Base-by-base conservation (phyloP, 768 basidiomycete species). In the Tricholoma terreum region DNA sequence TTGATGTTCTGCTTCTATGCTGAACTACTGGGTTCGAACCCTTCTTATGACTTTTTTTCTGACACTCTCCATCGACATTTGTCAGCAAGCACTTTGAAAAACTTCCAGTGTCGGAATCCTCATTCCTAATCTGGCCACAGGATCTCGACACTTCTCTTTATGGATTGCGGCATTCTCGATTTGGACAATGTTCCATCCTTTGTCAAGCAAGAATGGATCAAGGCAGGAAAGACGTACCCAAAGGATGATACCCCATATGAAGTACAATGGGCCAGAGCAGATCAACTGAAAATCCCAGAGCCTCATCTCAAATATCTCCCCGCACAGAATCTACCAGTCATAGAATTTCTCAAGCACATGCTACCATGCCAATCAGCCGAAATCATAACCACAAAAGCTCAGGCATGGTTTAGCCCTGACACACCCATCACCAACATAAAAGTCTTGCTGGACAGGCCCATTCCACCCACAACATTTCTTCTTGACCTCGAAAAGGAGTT, bases 401-500 rank as follows among this genome's bases (percentile, higher is more conserved):
- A 19, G 19, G 40, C 40, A 42, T 42, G 40, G 40, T 42, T 42
- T 42, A 19, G 19, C 40, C 40, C 17, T 57, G 56, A 52, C 46
- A 46, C 33, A 43, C 50, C 31, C 19, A 52, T 22, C 42, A 57
- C 19, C 12, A 22, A 48, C 56, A 50, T 15, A 42, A 21, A 3
- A n/a, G 22, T 10, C 27, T 43, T 57, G 10, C 38, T 52, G 6
- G 7, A 4, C 14, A 11, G 56, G 21, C 42, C 50, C 8, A 34
- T 57, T 14, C 56, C 50, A 21, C 31, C 56, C 17, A 12, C 7
- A 21, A 24, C 9, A 6, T 52, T 57, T 30, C 56, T 57, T 33
- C 11, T 31, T 5, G 21, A 27, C 38, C 42, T 57, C 10, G 17
- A 19, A 8, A 19, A 27, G 5, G 48, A 50, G 14, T 51, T 57